Conservation (phyloP, 2,329 filamentous ascomycete species). For the Lachnellula subtilissima region DNA sequence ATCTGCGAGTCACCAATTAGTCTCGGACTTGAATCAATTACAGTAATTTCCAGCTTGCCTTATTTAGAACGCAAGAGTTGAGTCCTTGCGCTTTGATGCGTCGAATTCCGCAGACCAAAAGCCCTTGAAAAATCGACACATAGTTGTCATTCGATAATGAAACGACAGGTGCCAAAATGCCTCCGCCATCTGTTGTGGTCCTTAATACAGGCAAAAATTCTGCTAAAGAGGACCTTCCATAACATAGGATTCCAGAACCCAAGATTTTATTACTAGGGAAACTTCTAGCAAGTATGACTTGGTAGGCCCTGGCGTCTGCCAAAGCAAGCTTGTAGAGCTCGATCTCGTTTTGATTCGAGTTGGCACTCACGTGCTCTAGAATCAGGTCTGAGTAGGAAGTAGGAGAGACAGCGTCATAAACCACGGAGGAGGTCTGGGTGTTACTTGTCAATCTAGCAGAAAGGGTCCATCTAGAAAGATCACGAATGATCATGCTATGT, state of each 20-base stretch:
- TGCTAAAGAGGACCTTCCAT: conserved; percentile 51
- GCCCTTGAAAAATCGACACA: too few relatives aligned
- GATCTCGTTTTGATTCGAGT: conserved; percentile 56
- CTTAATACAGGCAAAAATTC: conserved; percentile 57
- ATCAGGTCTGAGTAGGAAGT: conserved; percentile 54
- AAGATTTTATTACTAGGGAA: conserved; percentile 56
- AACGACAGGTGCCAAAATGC: conserved; percentile 63
- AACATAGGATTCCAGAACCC: conserved; percentile 62
- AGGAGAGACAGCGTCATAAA: conserved; percentile 63
- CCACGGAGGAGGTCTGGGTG: conserved; percentile 46
- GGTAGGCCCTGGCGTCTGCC: conserved; percentile 54
- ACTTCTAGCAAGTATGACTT: conserved; percentile 61
- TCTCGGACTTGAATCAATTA: too few relatives aligned
- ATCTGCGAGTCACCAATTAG: too few relatives aligned
- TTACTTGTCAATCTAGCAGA: conserved; percentile 57
- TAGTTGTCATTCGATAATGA: too few relatives aligned
- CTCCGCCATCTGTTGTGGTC: conserved; percentile 51
- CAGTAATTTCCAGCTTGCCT: too few relatives aligned
- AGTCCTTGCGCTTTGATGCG: too few relatives aligned
- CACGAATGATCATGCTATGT: conserved; percentile 59
- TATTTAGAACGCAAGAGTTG: too few relatives aligned
- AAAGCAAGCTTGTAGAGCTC: conserved; percentile 63
- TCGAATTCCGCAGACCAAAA: too few relatives aligned
- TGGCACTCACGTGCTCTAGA: conserved; percentile 60
- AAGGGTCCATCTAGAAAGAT: conserved; percentile 54